Base-by-base conservation (phyloP, 163 green algal species). In the Scenedesmus sp. region DNA sequence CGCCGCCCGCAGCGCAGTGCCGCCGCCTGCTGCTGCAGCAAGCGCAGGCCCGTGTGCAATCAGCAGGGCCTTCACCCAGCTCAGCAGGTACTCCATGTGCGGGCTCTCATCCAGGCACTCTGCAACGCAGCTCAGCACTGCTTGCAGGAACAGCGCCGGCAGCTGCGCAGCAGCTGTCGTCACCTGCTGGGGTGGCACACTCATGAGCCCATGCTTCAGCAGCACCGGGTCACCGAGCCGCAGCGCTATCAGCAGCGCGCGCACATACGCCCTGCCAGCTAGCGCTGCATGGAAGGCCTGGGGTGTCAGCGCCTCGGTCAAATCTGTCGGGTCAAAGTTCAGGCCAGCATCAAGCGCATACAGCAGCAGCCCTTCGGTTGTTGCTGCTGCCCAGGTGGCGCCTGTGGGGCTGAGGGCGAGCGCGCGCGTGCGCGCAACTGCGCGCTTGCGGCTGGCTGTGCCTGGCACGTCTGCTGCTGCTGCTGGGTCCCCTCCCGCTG, bases 261-360 rank as follows among this genome's bases (percentile, higher is more conserved):
- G 94, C 26, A 97, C 93, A 73, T 95, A 95, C 0, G 94, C 89
- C 23, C 94, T 90, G 26, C 73, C 84, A 1, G 81, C 87, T 76
- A 98, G 88, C 9, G 96, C 96, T 20, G 87, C 87, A 59, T 96
- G 86, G 73, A 94, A 94, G 23, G 96, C 95, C 12, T 88, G 95
- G 8, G 97, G 97, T 2, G 98, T 99, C 6, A 98, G 93, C 66
- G 97, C 96, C 91, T 98, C 95, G 0, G 94, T 95, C 34, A 99
- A 96, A 93, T 99, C 97, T 15, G 97, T 98, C 2, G 98, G 98
- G 93, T 99, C 98, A 91, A 99, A 99, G 34, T 97, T 88, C 59
- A 97, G 46, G 46, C 92, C 94, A 9, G 96, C 93, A 89, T 99
- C 98, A 55, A 98, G 92, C 64, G 94, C 94, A 94, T 98, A 99